A percentile compares a stretch with the other conserved stretches of the same genome.
These are phyloP conservation scores for Trametes versicolor DNA, from an alignment of 1,284 basidiomycete species.

Conservation along the genomic window DNA sequence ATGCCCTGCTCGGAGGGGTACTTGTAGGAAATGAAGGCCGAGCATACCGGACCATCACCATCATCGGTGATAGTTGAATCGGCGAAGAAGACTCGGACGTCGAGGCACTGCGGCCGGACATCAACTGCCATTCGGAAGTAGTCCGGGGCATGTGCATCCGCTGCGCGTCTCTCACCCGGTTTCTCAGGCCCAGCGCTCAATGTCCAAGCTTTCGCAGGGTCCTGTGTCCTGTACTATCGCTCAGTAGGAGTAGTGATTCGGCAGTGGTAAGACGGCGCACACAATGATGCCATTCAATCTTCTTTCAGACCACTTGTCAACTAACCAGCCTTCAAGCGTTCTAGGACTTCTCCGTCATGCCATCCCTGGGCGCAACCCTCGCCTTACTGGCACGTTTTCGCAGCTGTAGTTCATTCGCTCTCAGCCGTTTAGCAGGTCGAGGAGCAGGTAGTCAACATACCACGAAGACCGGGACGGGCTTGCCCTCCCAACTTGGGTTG, in stretches of 20 bases:
- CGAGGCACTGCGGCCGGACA: neutral
- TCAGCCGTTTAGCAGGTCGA: no score
- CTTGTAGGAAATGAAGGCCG: neutral
- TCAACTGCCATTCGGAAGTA: neutral
- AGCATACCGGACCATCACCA: neutral
- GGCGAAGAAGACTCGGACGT: neutral
- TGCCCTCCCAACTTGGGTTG: constrained; percentile 13
- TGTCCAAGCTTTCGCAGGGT: no score
- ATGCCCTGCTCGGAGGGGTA: neutral
- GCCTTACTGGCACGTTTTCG: neutral
- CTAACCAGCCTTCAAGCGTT: neutral
- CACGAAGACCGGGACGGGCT: constrained; percentile 7
- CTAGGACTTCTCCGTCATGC: neutral
- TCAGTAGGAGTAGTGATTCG: no score
- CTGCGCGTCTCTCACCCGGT: neutral
- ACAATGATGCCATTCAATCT: no score
- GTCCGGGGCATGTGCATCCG: neutral
- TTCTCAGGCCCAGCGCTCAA: neutral
- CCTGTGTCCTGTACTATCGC: no score
- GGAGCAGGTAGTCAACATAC: neutral
- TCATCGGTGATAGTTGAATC: neutral
- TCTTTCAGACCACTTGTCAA: no score
- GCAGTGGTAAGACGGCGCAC: no score
- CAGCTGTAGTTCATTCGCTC: neutral
- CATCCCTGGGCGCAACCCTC: neutral